Conservation (phyloP, 129 eudicot genomes). For the Dittrichia graveolens region DNA sequence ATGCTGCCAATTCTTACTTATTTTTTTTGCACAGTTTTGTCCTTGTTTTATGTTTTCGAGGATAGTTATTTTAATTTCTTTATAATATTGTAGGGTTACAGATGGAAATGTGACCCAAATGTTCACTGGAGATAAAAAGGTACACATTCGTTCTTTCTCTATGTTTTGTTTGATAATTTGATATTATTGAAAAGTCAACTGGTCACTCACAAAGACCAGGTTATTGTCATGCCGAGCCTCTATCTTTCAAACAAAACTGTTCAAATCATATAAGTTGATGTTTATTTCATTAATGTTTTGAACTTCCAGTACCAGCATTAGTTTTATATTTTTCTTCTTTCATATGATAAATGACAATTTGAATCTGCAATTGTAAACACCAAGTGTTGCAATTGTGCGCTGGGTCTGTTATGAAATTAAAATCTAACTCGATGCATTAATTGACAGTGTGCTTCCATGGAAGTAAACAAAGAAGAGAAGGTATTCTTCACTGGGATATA, state of each 20-base stretch:
- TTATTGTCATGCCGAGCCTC: slow-evolving; percentile 9
- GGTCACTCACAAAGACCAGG: slow-evolving; percentile 10
- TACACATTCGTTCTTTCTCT: slow-evolving; percentile 9
- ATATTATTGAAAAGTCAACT: background rate
- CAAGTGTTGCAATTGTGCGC: too few species aligned
- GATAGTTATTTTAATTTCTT: background rate
- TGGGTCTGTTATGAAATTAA: background rate
- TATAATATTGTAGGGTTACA: slow-evolving; percentile 24
- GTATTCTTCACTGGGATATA: background rate
- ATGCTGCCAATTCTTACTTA: slow-evolving; percentile 19
- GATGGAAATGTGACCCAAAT: background rate
- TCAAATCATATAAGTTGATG: background rate
- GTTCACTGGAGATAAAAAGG: slow-evolving; percentile 16
- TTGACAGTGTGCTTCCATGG: background rate
- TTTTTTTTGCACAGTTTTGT: slow-evolving; percentile 5
- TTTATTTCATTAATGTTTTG: background rate
- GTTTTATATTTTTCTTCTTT: background rate
- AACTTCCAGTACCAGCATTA: background rate
- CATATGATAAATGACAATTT: too few species aligned
- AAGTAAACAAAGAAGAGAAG: background rate
- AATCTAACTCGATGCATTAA: slow-evolving; percentile 10
- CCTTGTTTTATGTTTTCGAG: background rate
- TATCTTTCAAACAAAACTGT: background rate
- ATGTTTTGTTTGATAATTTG: slow-evolving; percentile 3
- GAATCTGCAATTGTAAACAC: too few species aligned